Percentiles rank a stretch among this genome's conserved stretches.
These are phyloP conservation scores for Claviceps digitariae DNA, from an alignment of 2,329 filamentous ascomycete species.

Conservation along the genomic window DNA sequence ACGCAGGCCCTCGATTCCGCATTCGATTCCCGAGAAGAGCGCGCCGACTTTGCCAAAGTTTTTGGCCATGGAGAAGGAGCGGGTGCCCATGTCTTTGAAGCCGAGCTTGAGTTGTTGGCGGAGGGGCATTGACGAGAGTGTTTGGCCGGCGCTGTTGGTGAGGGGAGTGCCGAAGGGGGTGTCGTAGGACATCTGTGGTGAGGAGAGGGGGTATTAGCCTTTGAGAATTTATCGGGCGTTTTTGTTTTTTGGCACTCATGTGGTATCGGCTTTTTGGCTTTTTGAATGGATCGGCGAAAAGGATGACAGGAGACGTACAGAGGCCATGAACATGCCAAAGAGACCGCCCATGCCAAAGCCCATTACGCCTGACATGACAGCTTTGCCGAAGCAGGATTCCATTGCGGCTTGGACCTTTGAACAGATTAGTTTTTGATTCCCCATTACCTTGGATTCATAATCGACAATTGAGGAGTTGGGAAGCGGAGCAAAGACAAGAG, in stretches of 20 bases:
- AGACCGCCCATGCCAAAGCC: slow-evolving; percentile 88
- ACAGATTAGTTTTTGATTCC: background rate
- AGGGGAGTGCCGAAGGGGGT: slow-evolving; percentile 56
- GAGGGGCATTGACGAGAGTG: slow-evolving; percentile 54
- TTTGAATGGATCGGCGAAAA: background rate
- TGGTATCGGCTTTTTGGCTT: background rate
- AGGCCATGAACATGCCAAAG: slow-evolving; percentile 97
- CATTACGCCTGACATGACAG: slow-evolving; percentile 79
- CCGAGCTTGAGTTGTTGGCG: slow-evolving; percentile 72
- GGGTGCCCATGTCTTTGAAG: slow-evolving; percentile 87
- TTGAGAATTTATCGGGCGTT: background rate
- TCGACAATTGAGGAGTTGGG: background rate
- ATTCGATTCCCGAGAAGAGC: slow-evolving; percentile 86
- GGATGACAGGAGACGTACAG: slow-evolving; percentile 46
- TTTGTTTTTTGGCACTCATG: background rate
- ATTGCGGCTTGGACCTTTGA: slow-evolving; percentile 70
- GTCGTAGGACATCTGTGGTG: slow-evolving; percentile 84
- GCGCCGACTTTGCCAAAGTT: slow-evolving; percentile 93
- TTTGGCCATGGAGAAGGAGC: slow-evolving; percentile 72
- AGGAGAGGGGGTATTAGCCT: background rate
- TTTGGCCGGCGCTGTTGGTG: slow-evolving; percentile 22
- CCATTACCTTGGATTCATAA: no score
- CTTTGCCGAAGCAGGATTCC: slow-evolving; percentile 87
- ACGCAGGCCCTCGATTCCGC: slow-evolving; percentile 80
- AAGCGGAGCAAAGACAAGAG: background rate